phyloP scores from a whole-genome alignment of 2,329 filamentous ascomycete species.

The Chaetomium sp. region DNA sequence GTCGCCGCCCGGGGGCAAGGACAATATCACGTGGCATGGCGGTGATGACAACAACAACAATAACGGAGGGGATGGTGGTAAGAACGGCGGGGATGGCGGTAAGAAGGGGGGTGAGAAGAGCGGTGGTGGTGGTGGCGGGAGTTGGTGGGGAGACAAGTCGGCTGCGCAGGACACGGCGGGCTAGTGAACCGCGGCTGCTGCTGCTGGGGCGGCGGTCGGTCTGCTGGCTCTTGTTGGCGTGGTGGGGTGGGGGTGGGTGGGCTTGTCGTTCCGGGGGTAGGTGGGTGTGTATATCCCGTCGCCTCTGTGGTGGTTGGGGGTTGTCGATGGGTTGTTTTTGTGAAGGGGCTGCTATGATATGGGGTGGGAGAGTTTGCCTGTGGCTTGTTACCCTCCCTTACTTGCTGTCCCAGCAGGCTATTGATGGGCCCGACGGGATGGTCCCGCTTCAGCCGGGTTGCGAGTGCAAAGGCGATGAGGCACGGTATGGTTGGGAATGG shows the following conservation, averaged over 20 bases:
- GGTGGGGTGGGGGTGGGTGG: too few species aligned
- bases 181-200: neutral
- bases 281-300: too few species aligned
- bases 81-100: neutral
- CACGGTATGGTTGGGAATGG: neutral
- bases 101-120: slow-evolving; percentile 6
- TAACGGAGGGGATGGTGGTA: neutral
- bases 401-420: too few species aligned
- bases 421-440: neutral
- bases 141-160: neutral
- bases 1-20: neutral
- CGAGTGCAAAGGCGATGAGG: neutral
- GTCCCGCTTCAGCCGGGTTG: neutral
- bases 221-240: neutral
- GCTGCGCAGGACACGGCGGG: neutral
- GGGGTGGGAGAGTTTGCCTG: neutral
- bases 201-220: neutral
- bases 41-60: too few species aligned
- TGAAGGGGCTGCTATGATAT: too few species aligned
- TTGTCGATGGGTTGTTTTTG: too few species aligned
- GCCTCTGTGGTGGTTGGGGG: too few species aligned
- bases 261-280: neutral
- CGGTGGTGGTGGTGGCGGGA: neutral
- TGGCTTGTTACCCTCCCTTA: too few species aligned
- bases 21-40: neutral